These are phyloP conservation scores for Cornus controversa DNA, from an alignment of 148 eudicot genomes.

Conservation along the genomic window DNA sequence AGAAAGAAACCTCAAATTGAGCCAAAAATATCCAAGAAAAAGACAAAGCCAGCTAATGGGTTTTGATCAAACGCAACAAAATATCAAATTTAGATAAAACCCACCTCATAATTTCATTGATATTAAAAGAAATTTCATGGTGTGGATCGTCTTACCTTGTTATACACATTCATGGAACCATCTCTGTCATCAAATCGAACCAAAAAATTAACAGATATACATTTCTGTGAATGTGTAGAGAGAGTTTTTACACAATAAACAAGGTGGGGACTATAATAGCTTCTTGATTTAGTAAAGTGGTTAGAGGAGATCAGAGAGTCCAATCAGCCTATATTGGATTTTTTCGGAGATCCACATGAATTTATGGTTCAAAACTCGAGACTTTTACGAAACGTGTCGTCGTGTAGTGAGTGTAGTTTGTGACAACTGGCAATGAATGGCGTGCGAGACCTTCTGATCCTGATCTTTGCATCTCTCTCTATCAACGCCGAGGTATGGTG, in stretches of 20 bases:
- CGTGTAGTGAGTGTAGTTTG: not conserved
- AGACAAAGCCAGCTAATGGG: not conserved
- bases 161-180: slow-evolving; percentile 4
- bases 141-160: slow-evolving; percentile 6
- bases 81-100: not conserved
- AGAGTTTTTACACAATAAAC: too few species aligned
- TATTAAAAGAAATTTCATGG: not conserved
- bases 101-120: not conserved
- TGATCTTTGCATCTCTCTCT: too few species aligned
- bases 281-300: too few species aligned
- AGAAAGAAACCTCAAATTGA: not conserved
- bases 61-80: not conserved
- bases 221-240: too few species aligned
- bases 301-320: not conserved
- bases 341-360: not conserved
- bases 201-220: not conserved
- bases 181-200: slow-evolving; percentile 14
- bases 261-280: too few species aligned
- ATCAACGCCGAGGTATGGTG: too few species aligned
- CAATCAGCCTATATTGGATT: not conserved
- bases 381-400: not conserved
- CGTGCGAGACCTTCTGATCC: too few species aligned
- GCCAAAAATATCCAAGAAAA: slow-evolving; percentile 10
- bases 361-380: not conserved
- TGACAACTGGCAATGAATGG: not conserved